A percentile compares a stretch with the other conserved stretches of the same genome.
Conservation (phyloP, 2,329 filamentous ascomycete genomes). For the Colletotrichum sp. region DNA sequence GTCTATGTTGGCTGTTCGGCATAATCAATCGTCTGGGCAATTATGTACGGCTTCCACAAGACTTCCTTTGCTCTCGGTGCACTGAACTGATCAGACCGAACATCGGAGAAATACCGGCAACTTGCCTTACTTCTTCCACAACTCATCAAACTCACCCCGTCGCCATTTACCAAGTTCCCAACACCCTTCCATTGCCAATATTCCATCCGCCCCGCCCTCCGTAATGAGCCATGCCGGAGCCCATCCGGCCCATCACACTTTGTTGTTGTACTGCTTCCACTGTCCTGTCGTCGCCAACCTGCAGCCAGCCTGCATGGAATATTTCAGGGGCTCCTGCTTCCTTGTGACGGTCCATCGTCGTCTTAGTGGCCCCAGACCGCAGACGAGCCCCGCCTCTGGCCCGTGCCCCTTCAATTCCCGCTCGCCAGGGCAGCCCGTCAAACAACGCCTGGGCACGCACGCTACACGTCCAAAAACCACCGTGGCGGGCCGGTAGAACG, state of each 20-base stretch:
- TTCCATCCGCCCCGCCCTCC: not conserved
- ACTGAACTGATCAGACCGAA: not conserved
- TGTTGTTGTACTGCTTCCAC: not conserved
- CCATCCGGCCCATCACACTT: not conserved
- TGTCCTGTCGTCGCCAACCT: not conserved
- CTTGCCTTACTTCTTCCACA: not conserved
- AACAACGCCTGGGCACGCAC: not conserved
- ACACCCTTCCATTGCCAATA: not conserved
- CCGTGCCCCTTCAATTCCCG: not conserved
- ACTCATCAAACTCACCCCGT: constrained; percentile 14
- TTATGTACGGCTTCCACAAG: not conserved
- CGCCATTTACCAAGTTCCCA: not conserved
- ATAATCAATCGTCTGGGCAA: not conserved
- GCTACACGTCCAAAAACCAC: not conserved
- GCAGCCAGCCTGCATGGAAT: not conserved
- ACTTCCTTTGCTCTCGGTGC: too few relatives aligned
- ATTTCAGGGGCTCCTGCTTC: not conserved
- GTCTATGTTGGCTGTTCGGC: not conserved
- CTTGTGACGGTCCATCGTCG: not conserved
- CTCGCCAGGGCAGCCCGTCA: not conserved
- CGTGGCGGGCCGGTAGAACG: not conserved
- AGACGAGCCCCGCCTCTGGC: not conserved
- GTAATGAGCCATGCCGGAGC: not conserved
- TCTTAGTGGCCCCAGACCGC: not conserved
- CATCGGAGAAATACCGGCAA: not conserved